Conservation (phyloP, 805 yeast genomes). For the Soucietia sequanensis region DNA sequence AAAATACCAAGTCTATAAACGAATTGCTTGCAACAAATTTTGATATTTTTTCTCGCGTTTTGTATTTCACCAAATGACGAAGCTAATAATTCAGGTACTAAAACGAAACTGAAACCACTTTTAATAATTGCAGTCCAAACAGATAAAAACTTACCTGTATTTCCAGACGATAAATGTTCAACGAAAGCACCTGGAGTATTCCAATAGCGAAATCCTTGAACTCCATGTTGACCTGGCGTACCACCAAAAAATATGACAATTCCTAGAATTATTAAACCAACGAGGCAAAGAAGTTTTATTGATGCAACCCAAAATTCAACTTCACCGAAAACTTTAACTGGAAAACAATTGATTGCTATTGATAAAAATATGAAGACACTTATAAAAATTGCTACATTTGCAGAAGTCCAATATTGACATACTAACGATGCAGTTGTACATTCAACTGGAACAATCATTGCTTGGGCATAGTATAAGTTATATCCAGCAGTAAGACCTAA, state of each 20-base stretch:
- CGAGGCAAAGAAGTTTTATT: conserved; percentile 16
- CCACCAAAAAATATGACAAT: conserved; percentile 23
- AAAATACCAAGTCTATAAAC: conserved; percentile 49
- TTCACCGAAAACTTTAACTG: conserved; percentile 21
- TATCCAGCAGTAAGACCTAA: conserved; percentile 18
- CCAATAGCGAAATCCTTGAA: conserved; percentile 23
- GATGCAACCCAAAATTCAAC: conserved; percentile 19
- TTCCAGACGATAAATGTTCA: conserved; percentile 32
- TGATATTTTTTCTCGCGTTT: conserved; percentile 33
- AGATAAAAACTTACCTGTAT: conserved; percentile 62
- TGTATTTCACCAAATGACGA: conserved; percentile 59
- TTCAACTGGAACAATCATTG: conserved; percentile 19
- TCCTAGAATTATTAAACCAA: conserved; percentile 18
- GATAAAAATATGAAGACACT: conserved; percentile 31
- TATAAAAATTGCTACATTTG: conserved; percentile 47
- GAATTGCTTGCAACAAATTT: conserved; percentile 24
- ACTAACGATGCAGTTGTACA: conserved; percentile 22
- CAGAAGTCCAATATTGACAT: conserved; percentile 23
- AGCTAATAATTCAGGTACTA: conserved; percentile 64
- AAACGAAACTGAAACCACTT: conserved; percentile 64
- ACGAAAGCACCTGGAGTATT: conserved; percentile 21
- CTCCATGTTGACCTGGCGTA: conserved; percentile 15
- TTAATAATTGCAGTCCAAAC: conserved; percentile 62
- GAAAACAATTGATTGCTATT: conserved; percentile 13
- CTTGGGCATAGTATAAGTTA: conserved; percentile 18